Evolutionary conservation across 2,329 filamentous ascomycete species (phyloP), one percentile per base, ranked within the genome.

Genomic region (Fonsecaea erecta): DNA sequence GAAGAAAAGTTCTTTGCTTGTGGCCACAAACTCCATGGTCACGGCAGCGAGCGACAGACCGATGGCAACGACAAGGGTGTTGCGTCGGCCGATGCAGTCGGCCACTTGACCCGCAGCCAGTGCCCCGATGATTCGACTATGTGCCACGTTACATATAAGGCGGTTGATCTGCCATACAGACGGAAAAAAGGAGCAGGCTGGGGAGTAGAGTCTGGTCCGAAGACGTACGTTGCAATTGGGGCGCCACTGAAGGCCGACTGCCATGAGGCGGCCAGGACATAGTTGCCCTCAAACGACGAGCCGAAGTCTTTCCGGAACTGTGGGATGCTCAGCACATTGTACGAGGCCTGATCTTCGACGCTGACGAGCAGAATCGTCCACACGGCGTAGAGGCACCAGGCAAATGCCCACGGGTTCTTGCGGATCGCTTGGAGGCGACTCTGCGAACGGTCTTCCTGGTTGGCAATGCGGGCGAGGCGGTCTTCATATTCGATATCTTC

Each of bases 311-410:
- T 73, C 64, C 83, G 80, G 71, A 87, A 88, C 18, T 82, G 80
- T 0, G 85, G 84, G 58, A 83, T 84, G 2, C 84, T 82, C 70
- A 85, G 88, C 61, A 89, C 79, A 64, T 86, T 86, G 26, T 85
- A 85, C 21, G 88, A 80, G 9, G 89, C 81, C 73, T 89, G 86
- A 0, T 85, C 84, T 71, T 89, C 86, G 70, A 88, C 89, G 40
- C 11, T 30, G n/a, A 58, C 52, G n/a, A 56, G 32, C 14, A 68
- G 60, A 14, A 64, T 37, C 11, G 43, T 35, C 64, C 60, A 67
- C 24, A 66, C 61, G 30, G 48, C 60, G 48, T 54, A 68, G 14
- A 62, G 37, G 37, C 60, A 67, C 64, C 64, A 67, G 21, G 30
- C 43, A 24, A 53, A 60, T 0, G 62, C 46, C 54, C 54, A 59